phyloP scores from a whole-genome alignment of 306 rosid genomes.

The Cucumis melo region DNA sequence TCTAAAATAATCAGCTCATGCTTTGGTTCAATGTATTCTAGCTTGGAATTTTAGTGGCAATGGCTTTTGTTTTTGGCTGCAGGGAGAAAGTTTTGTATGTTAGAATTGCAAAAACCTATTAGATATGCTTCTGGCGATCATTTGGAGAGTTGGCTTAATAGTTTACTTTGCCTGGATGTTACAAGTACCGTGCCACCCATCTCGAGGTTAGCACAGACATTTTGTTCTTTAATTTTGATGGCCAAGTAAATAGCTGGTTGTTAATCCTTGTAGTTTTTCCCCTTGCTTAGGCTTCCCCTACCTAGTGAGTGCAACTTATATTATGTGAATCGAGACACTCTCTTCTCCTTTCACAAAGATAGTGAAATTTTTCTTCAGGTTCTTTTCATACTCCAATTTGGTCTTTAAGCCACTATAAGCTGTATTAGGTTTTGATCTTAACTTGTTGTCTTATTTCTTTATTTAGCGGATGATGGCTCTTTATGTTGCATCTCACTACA shows the following conservation, averaged over 20 bases:
- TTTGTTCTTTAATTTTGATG: not conserved
- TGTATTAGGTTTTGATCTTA: not conserved
- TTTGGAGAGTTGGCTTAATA: slow-evolving; percentile 74
- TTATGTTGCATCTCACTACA: slow-evolving; percentile 88
- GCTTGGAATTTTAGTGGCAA: too few relatives aligned
- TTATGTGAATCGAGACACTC: slow-evolving; percentile 88
- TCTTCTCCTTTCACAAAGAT: slow-evolving; percentile 77
- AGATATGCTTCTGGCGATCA: slow-evolving; percentile 92
- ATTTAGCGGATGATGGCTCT: slow-evolving; percentile 95
- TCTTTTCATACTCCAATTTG: not conserved
- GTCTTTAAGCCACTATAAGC: not conserved
- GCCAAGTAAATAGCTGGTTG: not conserved
- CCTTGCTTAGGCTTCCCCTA: slow-evolving; percentile 49
- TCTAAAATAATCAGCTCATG: too few relatives aligned
- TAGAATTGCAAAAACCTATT: slow-evolving; percentile 72
- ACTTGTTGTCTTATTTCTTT: slow-evolving; percentile 9
- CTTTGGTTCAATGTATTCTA: too few relatives aligned
- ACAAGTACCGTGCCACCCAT: slow-evolving; percentile 53
- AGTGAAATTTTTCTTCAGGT: slow-evolving; percentile 92
- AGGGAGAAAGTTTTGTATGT: slow-evolving; percentile 8
- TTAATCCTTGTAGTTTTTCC: not conserved
- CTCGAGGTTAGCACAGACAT: slow-evolving; percentile 37
- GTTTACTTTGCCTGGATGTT: slow-evolving; percentile 77
- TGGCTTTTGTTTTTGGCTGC: not conserved
- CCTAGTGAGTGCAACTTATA: slow-evolving; percentile 81